These are phyloP conservation scores for Penicillium cinerascens DNA, from an alignment of 495 filamentous ascomycete genomes.

Conservation along the genomic window DNA sequence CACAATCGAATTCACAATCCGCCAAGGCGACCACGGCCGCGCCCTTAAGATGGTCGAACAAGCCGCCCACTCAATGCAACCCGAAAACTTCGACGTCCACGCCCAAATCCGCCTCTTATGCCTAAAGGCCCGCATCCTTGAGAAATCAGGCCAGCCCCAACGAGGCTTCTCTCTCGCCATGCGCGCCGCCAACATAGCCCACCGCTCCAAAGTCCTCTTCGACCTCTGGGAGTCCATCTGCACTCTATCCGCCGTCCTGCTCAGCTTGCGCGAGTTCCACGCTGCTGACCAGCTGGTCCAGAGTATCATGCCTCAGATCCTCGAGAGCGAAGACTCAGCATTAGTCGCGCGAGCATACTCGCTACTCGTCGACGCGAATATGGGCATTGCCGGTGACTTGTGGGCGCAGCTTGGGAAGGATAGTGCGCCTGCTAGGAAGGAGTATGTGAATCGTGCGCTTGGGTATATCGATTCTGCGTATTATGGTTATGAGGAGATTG, in stretches of 20 bases:
- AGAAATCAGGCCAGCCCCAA: slow-evolving; percentile 65
- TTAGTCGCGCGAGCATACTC: slow-evolving; percentile 68
- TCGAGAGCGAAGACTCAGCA: slow-evolving; percentile 67
- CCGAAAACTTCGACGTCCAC: slow-evolving; percentile 69
- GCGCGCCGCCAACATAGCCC: slow-evolving; percentile 72
- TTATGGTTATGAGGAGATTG: slow-evolving; percentile 64
- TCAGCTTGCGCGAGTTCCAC: slow-evolving; percentile 69
- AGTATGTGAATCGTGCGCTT: slow-evolving; percentile 61
- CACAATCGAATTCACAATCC: slow-evolving; percentile 67
- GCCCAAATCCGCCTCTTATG: slow-evolving; percentile 72
- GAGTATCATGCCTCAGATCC: slow-evolving; percentile 74
- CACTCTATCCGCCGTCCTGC: slow-evolving; percentile 64
- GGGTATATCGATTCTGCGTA: slow-evolving; percentile 67
- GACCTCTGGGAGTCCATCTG: slow-evolving; percentile 76
- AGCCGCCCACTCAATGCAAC: slow-evolving; percentile 59
- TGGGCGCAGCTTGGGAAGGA: slow-evolving; percentile 20
- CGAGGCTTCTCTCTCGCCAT: slow-evolving; percentile 81
- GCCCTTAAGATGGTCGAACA: slow-evolving; percentile 69
- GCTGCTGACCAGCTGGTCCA: slow-evolving; percentile 64
- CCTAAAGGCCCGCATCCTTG: slow-evolving; percentile 71
- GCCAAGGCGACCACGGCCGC: slow-evolving; percentile 55
- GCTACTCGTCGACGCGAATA: slow-evolving; percentile 74
- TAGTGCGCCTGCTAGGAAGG: slow-evolving; percentile 38
- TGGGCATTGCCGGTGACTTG: slow-evolving; percentile 69
- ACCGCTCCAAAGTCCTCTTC: slow-evolving; percentile 66